These are phyloP conservation scores for Phytophthora kernoviae DNA, from an alignment of 352 stramenopile species.

Conservation along the genomic window DNA sequence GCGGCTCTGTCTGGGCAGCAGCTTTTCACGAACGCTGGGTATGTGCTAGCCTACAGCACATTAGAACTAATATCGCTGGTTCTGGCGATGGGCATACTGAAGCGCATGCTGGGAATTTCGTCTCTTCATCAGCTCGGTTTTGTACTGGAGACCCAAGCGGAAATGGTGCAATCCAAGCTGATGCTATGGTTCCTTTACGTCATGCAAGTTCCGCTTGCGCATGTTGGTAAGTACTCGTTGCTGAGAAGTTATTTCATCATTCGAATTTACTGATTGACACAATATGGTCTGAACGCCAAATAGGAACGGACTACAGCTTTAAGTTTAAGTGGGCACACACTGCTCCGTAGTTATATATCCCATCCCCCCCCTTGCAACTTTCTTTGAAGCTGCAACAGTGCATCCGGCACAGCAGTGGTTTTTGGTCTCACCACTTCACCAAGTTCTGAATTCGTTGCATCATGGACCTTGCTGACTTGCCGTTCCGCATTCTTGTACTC, in stretches of 20 bases:
- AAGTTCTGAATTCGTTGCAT: too few relatives aligned
- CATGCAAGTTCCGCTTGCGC: slow-evolving; percentile 13
- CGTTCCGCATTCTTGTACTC: too few relatives aligned
- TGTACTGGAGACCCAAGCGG: slow-evolving; percentile 24
- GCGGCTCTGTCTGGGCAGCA: background rate
- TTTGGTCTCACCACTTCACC: too few relatives aligned
- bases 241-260: background rate
- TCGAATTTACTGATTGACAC: background rate
- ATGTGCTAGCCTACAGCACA: slow-evolving; percentile 13
- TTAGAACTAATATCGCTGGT: slow-evolving; percentile 16
- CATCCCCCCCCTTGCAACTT: too few relatives aligned
- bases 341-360: background rate
- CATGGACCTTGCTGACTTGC: too few relatives aligned
- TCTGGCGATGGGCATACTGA: slow-evolving; percentile 12
- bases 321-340: slow-evolving; percentile 12
- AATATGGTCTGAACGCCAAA: background rate
- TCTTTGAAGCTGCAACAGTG: too few relatives aligned
- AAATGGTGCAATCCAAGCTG: slow-evolving; percentile 32
- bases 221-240: slow-evolving; percentile 12
- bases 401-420: too few relatives aligned
- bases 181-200: slow-evolving; percentile 25
- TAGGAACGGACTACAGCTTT: slow-evolving; percentile 24
- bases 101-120: slow-evolving; percentile 18
- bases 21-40: background rate
- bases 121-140: slow-evolving; percentile 29